These are phyloP conservation scores for Kwoniella mangroviensis DNA, from an alignment of 768 basidiomycete species.

Conservation along the genomic window DNA sequence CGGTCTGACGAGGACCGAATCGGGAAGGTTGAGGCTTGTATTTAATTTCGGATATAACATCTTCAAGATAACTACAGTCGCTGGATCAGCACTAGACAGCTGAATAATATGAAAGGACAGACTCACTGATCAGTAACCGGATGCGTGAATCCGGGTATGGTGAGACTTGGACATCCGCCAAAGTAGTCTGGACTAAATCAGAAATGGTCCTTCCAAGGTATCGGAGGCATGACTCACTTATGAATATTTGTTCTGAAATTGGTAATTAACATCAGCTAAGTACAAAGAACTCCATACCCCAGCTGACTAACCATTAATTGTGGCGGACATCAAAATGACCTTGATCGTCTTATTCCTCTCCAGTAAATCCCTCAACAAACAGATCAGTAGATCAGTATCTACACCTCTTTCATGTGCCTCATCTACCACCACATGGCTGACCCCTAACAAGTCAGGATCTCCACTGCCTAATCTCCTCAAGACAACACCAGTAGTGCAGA, in stretches of 20 bases:
- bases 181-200: conserved; percentile 69
- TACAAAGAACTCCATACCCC: not conserved
- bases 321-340: conserved; percentile 89
- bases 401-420: conserved; percentile 94
- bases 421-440: conserved; percentile 87
- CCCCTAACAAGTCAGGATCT: conserved; percentile 67
- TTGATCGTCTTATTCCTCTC: conserved; percentile 70
- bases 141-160: conserved; percentile 80
- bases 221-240: no score
- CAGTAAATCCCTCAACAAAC: conserved; percentile 79
- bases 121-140: conserved; percentile 76
- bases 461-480: conserved; percentile 75
- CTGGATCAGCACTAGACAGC: not conserved
- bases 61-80: conserved; percentile 75
- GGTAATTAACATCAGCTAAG: conserved; percentile 5
- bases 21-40: conserved; percentile 64
- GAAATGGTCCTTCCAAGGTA: no score
- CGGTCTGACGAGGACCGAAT: conserved; percentile 60
- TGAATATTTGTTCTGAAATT: conserved; percentile 47
- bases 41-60: conserved; percentile 66
- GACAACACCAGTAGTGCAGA: conserved; percentile 94
- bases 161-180: conserved; percentile 74
- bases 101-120: not conserved
- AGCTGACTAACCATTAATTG: conserved; percentile 69
- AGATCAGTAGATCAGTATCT: conserved; percentile 84